Base-by-base conservation (phyloP, 2,329 filamentous ascomycete species). In the Alternaria arborescens region DNA sequence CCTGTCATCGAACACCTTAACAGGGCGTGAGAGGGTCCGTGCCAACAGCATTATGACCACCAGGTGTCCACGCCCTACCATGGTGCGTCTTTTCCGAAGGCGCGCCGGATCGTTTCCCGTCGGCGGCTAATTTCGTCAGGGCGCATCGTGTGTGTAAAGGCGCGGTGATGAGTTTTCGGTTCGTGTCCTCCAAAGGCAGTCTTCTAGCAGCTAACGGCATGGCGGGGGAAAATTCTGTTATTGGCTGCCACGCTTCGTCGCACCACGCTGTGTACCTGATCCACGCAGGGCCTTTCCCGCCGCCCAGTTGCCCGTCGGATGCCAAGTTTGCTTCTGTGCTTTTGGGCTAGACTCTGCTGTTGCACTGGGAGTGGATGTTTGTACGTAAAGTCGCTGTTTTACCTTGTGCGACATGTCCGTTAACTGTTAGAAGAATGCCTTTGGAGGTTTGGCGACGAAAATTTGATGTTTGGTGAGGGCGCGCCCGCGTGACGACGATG, bases 381-480 rank as follows among this genome's bases (percentile, higher is more conserved):
- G 66, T 68, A 68, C 66, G 66, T 68, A 68, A 68, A 62, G 46
- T 40, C 30, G 22, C 40, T 18, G 24, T 43, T 41, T 42, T 16
- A 26, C 38, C 32, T 55, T 59, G 55, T 36, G 24, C 55, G 16
- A 36, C 32, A 52, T 57, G 64, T 59, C 64, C 61, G 46, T 67
- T 65, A 68, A 68, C 36, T 68, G 66, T 58, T 67, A 60, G 62
- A 63, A 26, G 51, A 56, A 57, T 63, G 58, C 64, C 64, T 54
- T 67, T 68, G 66, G 64, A 62, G 66, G 66, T 58, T 57, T 68
- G 58, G 61, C 30, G 55, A 52, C 41, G 52, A 48, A 61, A 63
- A 61, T 43, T 60, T 58, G 52, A 26, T 54, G 55, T 38, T 46
- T 50, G 58, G 43, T 62, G 60, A 38, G 41, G 53, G 55, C 46